Evolutionary conservation across 805 yeast species (phyloP).

Genomic region (Yamadazyma sp.): DNA sequence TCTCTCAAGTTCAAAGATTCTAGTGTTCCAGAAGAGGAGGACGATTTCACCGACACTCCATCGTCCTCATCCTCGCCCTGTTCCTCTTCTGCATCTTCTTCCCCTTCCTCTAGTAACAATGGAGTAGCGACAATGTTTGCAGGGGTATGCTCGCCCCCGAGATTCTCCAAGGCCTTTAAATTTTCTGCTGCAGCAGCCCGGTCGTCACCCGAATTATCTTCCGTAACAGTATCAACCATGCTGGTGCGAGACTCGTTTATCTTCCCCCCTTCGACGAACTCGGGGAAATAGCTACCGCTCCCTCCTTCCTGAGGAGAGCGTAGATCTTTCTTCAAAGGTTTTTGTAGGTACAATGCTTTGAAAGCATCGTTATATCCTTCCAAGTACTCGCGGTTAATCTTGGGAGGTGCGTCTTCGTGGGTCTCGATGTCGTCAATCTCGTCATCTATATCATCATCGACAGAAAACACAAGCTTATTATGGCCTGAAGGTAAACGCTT

Average conservation of each 20-base stretch:
- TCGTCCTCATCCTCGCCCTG: constrained; percentile 24
- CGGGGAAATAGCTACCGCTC: constrained; percentile 10
- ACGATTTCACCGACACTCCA: constrained; percentile 24
- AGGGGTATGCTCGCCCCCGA: constrained; percentile 15
- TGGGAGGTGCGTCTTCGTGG: constrained; percentile 46
- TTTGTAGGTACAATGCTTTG: constrained; percentile 34
- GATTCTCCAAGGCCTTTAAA: constrained; percentile 16
- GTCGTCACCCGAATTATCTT: constrained; percentile 19
- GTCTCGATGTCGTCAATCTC: constrained; percentile 49
- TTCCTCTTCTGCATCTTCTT: constrained; percentile 20
- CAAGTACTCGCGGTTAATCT: constrained; percentile 43
- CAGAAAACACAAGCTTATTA: constrained; percentile 57
- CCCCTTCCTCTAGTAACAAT: constrained; percentile 19
- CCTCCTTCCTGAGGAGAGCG: constrained; percentile 5
- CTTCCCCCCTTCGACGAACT: constrained; percentile 5
- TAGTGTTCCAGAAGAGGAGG: constrained; percentile 46
- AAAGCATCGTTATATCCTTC: constrained; percentile 78
- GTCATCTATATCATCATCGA: constrained; percentile 80
- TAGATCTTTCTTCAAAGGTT: constrained; percentile 14
- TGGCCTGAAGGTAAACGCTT: constrained; percentile 23
- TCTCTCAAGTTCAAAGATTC: constrained; percentile 89
- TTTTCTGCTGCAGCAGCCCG: constrained; percentile 25
- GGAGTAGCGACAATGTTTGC: constrained; percentile 14
- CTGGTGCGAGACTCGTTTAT: constrained; percentile 9
- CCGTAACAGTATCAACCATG: constrained; percentile 5